These are phyloP conservation scores for Colletotrichum plurivorum DNA, from an alignment of 2,329 filamentous ascomycete genomes.

Conservation along the genomic window DNA sequence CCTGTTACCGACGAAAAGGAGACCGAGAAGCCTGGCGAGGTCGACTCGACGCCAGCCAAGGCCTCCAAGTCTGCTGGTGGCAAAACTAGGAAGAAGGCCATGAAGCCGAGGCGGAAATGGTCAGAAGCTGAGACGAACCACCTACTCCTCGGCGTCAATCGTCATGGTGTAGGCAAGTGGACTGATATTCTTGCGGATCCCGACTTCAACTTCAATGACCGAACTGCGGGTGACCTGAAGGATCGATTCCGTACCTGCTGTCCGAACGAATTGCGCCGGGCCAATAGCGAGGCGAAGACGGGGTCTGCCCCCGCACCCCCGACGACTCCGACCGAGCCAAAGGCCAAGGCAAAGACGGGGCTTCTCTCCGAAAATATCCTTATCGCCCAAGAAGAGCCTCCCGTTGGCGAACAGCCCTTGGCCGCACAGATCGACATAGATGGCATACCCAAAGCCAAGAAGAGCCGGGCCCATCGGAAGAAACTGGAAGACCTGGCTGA, in stretches of 20 bases:
- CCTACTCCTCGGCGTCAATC: constrained; percentile 71
- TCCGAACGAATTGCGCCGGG: constrained; percentile 70
- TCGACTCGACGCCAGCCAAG: constrained; percentile 46
- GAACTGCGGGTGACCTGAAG: constrained; percentile 75
- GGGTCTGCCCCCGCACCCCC: constrained; percentile 32
- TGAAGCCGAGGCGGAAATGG: constrained; percentile 74
- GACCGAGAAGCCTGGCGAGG: constrained; percentile 45
- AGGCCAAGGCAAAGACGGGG: constrained; percentile 61
- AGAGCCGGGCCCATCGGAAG: constrained; percentile 68
- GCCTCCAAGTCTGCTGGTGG: constrained; percentile 42
- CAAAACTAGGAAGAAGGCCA: constrained; percentile 67
- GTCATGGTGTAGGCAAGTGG: constrained; percentile 76
- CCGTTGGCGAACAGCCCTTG: constrained; percentile 42
- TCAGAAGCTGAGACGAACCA: constrained; percentile 76
- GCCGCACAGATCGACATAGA: constrained; percentile 49
- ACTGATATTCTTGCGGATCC: constrained; percentile 74
- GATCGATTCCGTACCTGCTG: constrained; percentile 78
- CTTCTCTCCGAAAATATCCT: constrained; percentile 70
- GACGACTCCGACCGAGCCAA: constrained; percentile 44
- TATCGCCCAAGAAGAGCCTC: constrained; percentile 59
- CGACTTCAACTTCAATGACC: constrained; percentile 72
- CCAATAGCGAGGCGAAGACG: constrained; percentile 50
- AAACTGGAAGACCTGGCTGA: constrained; percentile 69
- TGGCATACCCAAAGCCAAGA: constrained; percentile 58
- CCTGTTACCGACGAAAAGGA: constrained; percentile 48